A percentile compares a stretch with the other conserved stretches of the same genome.
Evolutionary conservation across 352 stramenopile genomes (phyloP).

Genomic region (Phytophthora agathidicida): DNA sequence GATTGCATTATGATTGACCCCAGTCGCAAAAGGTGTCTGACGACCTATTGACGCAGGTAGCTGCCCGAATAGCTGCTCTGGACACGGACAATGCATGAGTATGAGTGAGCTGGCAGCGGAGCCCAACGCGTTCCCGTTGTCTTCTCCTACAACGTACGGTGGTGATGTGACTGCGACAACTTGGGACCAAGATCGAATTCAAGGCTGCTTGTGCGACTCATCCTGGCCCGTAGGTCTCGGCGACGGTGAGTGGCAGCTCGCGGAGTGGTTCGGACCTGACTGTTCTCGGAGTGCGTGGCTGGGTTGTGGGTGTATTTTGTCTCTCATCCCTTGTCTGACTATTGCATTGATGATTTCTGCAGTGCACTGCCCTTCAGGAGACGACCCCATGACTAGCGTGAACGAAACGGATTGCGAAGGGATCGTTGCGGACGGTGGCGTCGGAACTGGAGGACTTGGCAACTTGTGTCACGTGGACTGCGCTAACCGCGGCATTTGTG

Average conservation of each 20-base stretch:
- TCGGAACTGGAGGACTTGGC: conserved; percentile 39
- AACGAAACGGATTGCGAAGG: conserved; percentile 89
- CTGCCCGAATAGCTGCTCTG: conserved; percentile 71
- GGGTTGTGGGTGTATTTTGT: neutral
- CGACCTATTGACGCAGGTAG: conserved; percentile 17
- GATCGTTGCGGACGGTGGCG: conserved; percentile 43
- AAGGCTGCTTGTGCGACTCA: conserved; percentile 83
- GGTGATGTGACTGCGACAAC: conserved; percentile 58
- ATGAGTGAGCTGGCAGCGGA: conserved; percentile 63
- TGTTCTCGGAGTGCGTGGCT: conserved; percentile 70
- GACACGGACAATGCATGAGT: conserved; percentile 74
- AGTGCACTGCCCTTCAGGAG: conserved; percentile 86
- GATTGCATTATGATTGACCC: too few species aligned
- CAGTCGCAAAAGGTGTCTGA: too few species aligned
- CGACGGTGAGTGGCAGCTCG: conserved; percentile 72
- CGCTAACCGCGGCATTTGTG: conserved; percentile 77
- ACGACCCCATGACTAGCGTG: conserved; percentile 82
- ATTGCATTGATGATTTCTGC: neutral
- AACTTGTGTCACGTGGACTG: conserved; percentile 84
- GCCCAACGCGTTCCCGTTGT: conserved; percentile 64
- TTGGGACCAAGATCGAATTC: conserved; percentile 82
- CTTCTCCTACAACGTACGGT: conserved; percentile 54
- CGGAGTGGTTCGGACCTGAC: conserved; percentile 90
- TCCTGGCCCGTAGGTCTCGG: conserved; percentile 77
- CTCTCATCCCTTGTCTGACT: neutral